phyloP scores from a whole-genome alignment of 495 filamentous ascomycete species.

The Podospora pseudocomata region DNA sequence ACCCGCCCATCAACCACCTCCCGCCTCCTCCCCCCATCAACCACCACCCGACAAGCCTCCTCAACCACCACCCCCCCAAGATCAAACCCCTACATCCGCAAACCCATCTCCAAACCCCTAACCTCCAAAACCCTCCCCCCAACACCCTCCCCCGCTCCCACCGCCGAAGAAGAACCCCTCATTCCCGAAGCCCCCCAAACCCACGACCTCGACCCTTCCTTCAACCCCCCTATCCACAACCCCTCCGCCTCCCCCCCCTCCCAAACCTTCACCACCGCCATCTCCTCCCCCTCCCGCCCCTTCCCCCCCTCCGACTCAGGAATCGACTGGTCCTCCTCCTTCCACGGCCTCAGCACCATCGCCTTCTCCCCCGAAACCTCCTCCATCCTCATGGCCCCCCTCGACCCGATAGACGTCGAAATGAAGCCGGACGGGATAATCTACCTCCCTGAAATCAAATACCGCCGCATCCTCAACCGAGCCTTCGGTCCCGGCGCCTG shows the following conservation, averaged over 20 bases:
- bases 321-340: conserved; percentile 92
- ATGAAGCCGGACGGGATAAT: conserved; percentile 95
- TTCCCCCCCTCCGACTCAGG: conserved; percentile 41
- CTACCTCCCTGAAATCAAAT: conserved; percentile 98
- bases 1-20: background rate
- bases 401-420: conserved; percentile 76
- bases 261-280: conserved; percentile 17
- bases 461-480: conserved; percentile 81
- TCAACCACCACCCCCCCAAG: conserved; percentile 2
- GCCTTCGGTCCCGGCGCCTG: conserved; percentile 95
- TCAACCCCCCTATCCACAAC: conserved; percentile 24
- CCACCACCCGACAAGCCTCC: conserved; percentile 10
- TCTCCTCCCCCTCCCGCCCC: conserved; percentile 36
- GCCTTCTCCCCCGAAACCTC: conserved; percentile 75
- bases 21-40: background rate
- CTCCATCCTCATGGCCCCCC: conserved; percentile 63
- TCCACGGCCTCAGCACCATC: conserved; percentile 74
- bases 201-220: conserved; percentile 27
- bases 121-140: conserved; percentile 1
- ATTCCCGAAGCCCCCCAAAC: conserved; percentile 35
- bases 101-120: conserved; percentile 1
- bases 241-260: conserved; percentile 9
- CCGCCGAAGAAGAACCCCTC: conserved; percentile 6
- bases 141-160: conserved; percentile 2
- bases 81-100: conserved; percentile 11